phyloP scores from a whole-genome alignment of 805 yeast species.

The Yamadazyma tumulicola region DNA sequence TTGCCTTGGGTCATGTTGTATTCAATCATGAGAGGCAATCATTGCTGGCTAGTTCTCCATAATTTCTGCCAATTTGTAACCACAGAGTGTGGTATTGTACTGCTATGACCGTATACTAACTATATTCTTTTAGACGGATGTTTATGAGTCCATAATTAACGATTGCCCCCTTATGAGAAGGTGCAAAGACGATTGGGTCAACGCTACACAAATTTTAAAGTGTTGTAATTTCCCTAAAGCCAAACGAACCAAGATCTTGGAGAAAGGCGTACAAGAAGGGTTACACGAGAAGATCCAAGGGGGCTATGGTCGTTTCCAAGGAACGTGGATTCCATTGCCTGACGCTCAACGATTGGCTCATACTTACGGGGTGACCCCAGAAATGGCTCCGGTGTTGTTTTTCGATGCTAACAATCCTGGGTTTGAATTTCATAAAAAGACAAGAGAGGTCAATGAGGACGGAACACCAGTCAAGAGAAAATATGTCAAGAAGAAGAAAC shows the following conservation, averaged over 20 bases:
- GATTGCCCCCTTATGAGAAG: conserved; percentile 86
- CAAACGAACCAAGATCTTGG: conserved; percentile 85
- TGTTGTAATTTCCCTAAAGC: conserved; percentile 95
- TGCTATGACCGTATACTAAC: conserved; percentile 9
- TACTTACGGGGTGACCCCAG: conserved; percentile 37
- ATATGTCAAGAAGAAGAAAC: conserved; percentile 55
- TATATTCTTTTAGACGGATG: conserved; percentile 42
- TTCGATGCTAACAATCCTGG: conserved; percentile 35
- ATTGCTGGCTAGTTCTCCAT: too few species aligned
- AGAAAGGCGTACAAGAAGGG: conserved; percentile 88
- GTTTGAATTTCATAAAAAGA: conserved; percentile 32
- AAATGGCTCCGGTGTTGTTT: conserved; percentile 40
- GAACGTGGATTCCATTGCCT: conserved; percentile 90
- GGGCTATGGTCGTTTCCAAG: conserved; percentile 95
- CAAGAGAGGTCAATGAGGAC: conserved; percentile 32
- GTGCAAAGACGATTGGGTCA: conserved; percentile 90
- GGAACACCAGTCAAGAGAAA: conserved; percentile 42
- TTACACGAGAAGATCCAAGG: conserved; percentile 93
- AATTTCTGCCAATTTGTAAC: too few species aligned
- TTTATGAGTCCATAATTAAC: conserved; percentile 68
- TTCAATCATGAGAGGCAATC: too few species aligned
- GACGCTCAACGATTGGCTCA: conserved; percentile 53
- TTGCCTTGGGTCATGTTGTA: too few species aligned
- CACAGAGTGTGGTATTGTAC: too few species aligned
- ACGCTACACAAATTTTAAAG: conserved; percentile 92